These are phyloP conservation scores for Phaeophleospora eucalypticola DNA, from an alignment of 2,329 filamentous ascomycete species.

Conservation along the genomic window DNA sequence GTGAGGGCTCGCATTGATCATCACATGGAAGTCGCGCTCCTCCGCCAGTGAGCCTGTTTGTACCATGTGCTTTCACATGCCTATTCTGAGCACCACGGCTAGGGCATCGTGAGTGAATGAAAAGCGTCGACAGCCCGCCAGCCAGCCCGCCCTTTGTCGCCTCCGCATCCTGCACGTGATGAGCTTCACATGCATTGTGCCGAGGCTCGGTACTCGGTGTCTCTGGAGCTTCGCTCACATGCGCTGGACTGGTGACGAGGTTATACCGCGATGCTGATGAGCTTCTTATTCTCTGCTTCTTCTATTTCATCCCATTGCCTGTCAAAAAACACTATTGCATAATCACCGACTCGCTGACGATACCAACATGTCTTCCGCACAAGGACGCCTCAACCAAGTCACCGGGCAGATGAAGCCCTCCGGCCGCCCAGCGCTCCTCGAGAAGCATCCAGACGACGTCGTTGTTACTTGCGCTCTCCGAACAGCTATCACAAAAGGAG, in stretches of 20 bases:
- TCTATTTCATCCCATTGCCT: neutral
- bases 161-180: too few relatives aligned
- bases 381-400: slow-evolving; percentile 54
- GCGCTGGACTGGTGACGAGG: neutral
- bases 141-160: too few relatives aligned
- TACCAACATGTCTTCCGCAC: slow-evolving; percentile 8
- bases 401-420: slow-evolving; percentile 51
- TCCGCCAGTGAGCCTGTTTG: too few relatives aligned
- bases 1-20: too few relatives aligned
- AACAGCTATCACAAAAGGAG: slow-evolving; percentile 86
- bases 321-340: neutral
- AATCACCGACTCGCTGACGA: too few relatives aligned
- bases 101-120: too few relatives aligned
- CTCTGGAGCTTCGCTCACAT: neutral
- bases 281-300: neutral
- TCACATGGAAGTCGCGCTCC: too few relatives aligned
- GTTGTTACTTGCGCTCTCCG: slow-evolving; percentile 91
- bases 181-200: too few relatives aligned
- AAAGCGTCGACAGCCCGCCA: too few relatives aligned
- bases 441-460: slow-evolving; percentile 62
- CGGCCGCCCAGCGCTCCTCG: slow-evolving; percentile 42
- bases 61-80: too few relatives aligned
- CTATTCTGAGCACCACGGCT: too few relatives aligned
- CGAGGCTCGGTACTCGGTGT: neutral
- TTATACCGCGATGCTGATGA: neutral